These are phyloP conservation scores for Stagonosporopsis chrysanthemi DNA, from an alignment of 2,329 filamentous ascomycete species.

Conservation along the genomic window DNA sequence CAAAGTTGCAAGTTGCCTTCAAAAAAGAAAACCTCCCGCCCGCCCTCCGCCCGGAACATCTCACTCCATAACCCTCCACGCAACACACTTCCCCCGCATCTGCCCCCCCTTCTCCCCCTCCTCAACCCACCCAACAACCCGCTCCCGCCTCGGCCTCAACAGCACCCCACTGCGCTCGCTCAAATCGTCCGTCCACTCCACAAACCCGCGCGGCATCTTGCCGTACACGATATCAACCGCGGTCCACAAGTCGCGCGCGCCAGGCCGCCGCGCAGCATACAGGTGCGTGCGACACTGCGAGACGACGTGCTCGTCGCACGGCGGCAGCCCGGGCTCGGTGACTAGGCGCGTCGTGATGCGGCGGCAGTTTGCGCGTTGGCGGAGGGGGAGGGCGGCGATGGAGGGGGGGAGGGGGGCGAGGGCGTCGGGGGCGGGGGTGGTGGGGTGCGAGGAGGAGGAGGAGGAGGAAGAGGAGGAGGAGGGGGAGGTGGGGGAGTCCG, in stretches of 20 bases:
- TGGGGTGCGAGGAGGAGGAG: too few species aligned
- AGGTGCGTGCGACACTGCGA: neutral
- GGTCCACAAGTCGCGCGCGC: neutral
- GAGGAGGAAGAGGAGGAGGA: too few species aligned
- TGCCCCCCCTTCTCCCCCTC: neutral
- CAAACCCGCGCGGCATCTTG: neutral
- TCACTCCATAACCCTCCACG: too few species aligned
- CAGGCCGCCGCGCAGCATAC: neutral
- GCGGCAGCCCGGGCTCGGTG: neutral
- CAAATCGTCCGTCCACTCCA: neutral
- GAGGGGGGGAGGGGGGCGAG: neutral
- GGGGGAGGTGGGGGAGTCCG: too few species aligned
- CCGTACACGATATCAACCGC: neutral
- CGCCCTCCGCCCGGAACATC: too few species aligned
- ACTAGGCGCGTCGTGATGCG: neutral
- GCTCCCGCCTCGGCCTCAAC: neutral
- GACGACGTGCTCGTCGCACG: neutral
- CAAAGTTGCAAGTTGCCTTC: too few species aligned
- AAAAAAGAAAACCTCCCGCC: too few species aligned
- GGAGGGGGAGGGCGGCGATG: neutral
- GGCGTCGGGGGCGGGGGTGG: neutral
- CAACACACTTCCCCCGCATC: too few species aligned
- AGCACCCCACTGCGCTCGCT: neutral
- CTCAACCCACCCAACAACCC: neutral
- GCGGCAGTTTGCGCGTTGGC: neutral